Conservation (phyloP, 2,329 filamentous ascomycete genomes). For the Neonectria hederae region DNA sequence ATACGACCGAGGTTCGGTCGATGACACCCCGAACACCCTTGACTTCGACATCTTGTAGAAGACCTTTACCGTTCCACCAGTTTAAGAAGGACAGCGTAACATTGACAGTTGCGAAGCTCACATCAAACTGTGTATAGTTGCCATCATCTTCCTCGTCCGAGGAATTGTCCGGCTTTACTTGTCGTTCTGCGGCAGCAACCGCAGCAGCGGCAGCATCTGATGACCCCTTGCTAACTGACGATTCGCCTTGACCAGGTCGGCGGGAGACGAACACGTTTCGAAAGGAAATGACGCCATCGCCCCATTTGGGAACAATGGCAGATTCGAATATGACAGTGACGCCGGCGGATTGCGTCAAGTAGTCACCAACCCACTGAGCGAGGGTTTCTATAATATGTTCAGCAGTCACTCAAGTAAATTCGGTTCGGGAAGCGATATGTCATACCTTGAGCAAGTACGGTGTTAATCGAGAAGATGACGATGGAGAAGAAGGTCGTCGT, state of each 20-base stretch:
- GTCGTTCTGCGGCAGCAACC: constrained; percentile 78
- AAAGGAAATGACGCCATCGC: constrained; percentile 93
- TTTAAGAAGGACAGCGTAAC: constrained; percentile 97
- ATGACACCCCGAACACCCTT: constrained; percentile 93
- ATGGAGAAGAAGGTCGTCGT: constrained; percentile 98
- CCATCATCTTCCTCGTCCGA: constrained; percentile 75
- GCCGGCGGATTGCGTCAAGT: constrained; percentile 91
- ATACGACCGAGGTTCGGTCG: constrained; percentile 85
- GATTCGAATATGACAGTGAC: constrained; percentile 96
- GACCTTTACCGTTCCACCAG: constrained; percentile 97
- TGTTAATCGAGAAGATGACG: constrained; percentile 91
- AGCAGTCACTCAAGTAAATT: background rate
- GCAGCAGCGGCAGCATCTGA: constrained; percentile 88
- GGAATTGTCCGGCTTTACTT: constrained; percentile 49
- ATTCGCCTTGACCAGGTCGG: constrained; percentile 81
- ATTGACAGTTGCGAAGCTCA: constrained; percentile 94
- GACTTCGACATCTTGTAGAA: constrained; percentile 91
- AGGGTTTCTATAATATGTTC: constrained; percentile 75
- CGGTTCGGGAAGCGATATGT: background rate
- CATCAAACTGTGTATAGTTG: constrained; percentile 97
- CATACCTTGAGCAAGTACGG: constrained; percentile 90
- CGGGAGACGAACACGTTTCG: constrained; percentile 96
- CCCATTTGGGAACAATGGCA: constrained; percentile 96
- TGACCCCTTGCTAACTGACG: constrained; percentile 92
- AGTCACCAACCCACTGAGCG: constrained; percentile 93